Percentiles rank a stretch among this genome's conserved stretches.
phyloP scores from a whole-genome alignment of 176 grass and related monocot genomes.

The Urochloa ruziziensis region DNA sequence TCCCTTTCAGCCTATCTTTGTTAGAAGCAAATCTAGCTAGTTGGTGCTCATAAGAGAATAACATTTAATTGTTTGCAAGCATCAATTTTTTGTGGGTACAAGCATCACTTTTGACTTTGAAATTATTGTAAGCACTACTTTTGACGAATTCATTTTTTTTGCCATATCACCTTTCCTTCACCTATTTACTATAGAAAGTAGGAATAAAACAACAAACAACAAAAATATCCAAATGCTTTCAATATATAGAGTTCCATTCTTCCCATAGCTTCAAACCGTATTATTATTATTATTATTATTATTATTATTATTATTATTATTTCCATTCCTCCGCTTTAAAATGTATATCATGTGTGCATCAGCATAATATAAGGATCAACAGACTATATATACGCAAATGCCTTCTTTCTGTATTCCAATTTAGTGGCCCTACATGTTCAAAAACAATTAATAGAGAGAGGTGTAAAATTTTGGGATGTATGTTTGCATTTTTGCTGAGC shows the following conservation, averaged over 20 bases:
- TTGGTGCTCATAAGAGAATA: constrained; percentile 7
- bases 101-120: constrained; percentile 22
- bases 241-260: background rate
- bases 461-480: background rate
- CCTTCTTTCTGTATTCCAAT: background rate
- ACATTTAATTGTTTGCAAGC: constrained; percentile 15
- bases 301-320: background rate
- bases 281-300: background rate
- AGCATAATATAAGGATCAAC: background rate
- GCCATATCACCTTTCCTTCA: background rate
- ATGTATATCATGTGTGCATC: background rate
- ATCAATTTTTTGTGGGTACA: constrained; percentile 32
- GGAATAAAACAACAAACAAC: background rate
- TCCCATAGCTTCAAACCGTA: background rate
- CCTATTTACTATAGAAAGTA: background rate
- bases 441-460: background rate
- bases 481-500: background rate
- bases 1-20: constrained; percentile 25
- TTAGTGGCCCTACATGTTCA: background rate
- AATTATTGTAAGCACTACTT: constrained; percentile 1
- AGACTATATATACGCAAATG: background rate
- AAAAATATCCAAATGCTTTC: background rate
- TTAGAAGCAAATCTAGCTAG: constrained; percentile 29
- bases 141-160: constrained; percentile 14
- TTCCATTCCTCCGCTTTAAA: background rate